These are phyloP conservation scores for Triticum aestivum DNA, from an alignment of 176 grass and related monocot species.

Conservation along the genomic window IWGSC_CS_RefSeq_v2.1 NC_057806.1:621318861-621319360, in stretches of 20 bases:
- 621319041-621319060: not conserved
- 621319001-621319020: not conserved
- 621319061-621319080: no score
- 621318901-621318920: not conserved
- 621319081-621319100: not conserved
- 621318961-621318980: not conserved
- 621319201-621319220: not conserved
- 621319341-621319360: no score
- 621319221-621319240: not conserved
- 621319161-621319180: not conserved
- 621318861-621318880: conserved; percentile 5
- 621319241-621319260: conserved; percentile 10
- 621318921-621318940: not conserved
- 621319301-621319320: no score
- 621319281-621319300: no score
- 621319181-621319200: conserved; percentile 8
- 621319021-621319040: not conserved
- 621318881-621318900: not conserved
- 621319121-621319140: not conserved
- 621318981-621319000: not conserved
- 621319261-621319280: not conserved
- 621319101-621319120: not conserved
- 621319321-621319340: no score
- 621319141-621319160: not conserved
- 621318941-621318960: not conserved